A percentile compares a stretch with the other conserved stretches of the same genome.
These are phyloP conservation scores for Botryobasidium botryosum DNA, from an alignment of 768 basidiomycete species.

Conservation along the genomic window DNA sequence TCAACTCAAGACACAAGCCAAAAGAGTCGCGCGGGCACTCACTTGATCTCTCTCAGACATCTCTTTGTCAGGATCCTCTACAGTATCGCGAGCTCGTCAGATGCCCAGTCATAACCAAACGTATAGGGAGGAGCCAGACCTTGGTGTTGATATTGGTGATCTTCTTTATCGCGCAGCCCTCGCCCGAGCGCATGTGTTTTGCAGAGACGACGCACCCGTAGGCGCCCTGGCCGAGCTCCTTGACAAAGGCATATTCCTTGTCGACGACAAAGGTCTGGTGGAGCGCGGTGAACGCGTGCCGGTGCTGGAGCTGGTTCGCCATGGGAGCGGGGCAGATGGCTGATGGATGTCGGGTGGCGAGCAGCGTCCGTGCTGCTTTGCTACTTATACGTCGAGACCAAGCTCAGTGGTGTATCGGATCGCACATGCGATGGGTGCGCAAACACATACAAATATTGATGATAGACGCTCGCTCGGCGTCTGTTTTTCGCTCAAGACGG, in stretches of 20 bases:
- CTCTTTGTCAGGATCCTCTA: conserved; percentile 92
- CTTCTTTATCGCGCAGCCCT: conserved; percentile 92
- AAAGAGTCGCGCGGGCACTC: too few species aligned
- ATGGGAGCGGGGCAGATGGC: too few species aligned
- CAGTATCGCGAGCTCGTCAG: background rate
- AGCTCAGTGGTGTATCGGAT: too few species aligned
- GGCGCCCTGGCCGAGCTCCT: conserved; percentile 92
- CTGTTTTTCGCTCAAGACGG: too few species aligned
- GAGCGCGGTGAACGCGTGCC: conserved; percentile 66
- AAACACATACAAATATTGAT: too few species aligned
- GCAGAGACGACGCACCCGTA: conserved; percentile 88
- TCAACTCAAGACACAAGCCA: too few species aligned
- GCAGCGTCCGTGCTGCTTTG: too few species aligned
- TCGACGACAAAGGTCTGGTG: conserved; percentile 82
- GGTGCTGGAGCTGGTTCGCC: too few species aligned
- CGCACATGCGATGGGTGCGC: too few species aligned
- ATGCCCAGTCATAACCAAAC: background rate
- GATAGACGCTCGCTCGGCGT: too few species aligned
- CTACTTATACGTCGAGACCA: too few species aligned
- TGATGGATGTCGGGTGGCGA: too few species aligned
- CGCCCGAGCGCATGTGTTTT: conserved; percentile 63
- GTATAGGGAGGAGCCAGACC: conserved; percentile 23
- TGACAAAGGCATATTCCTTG: conserved; percentile 81
- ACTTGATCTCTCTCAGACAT: conserved; percentile 90
- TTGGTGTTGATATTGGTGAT: conserved; percentile 89